These are phyloP conservation scores for Nitzschia putrida DNA, from an alignment of 108 stramenopile genomes.

Conservation along the genomic window DNA sequence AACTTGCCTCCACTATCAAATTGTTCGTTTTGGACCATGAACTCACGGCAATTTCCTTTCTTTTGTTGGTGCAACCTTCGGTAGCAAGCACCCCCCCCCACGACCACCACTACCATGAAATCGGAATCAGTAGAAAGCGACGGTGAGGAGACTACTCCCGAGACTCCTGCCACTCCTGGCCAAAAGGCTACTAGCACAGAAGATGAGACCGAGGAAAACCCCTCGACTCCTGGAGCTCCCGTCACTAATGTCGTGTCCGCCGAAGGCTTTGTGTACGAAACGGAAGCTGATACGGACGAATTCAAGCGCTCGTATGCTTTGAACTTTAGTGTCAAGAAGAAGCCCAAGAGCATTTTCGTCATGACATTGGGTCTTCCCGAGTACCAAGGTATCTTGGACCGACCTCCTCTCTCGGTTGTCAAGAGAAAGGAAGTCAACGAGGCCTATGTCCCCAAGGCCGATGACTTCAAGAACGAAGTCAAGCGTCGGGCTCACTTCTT, in stretches of 20 bases:
- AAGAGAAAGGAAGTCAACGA: slow-evolving; percentile 41
- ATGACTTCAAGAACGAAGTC: slow-evolving; percentile 37
- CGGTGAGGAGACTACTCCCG: not conserved
- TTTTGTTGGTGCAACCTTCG: too few relatives aligned
- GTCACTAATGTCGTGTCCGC: not conserved
- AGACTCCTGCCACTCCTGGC: not conserved
- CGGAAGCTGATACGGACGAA: slow-evolving; percentile 20
- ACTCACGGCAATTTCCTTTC: too few relatives aligned
- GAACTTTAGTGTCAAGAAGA: slow-evolving; percentile 26
- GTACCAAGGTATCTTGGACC: slow-evolving; percentile 33
- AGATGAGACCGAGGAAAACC: not conserved
- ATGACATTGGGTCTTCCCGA: slow-evolving; percentile 36
- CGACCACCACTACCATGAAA: too few relatives aligned
- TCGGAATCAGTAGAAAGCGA: too few relatives aligned
- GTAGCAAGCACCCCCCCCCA: too few relatives aligned
- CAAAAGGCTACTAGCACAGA: not conserved
- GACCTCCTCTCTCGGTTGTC: slow-evolving; percentile 34
- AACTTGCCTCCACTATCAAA: too few relatives aligned
- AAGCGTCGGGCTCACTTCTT: slow-evolving; percentile 36
- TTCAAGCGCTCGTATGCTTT: slow-evolving; percentile 35
- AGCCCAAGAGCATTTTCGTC: slow-evolving; percentile 34
- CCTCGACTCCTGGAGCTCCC: slow-evolving; percentile 3
- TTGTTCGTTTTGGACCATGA: too few relatives aligned
- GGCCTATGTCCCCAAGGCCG: slow-evolving; percentile 36
- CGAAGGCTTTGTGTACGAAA: slow-evolving; percentile 21